Evolutionary conservation across 805 yeast species (phyloP).

Genomic region (Yarrowia sp.): DNA sequence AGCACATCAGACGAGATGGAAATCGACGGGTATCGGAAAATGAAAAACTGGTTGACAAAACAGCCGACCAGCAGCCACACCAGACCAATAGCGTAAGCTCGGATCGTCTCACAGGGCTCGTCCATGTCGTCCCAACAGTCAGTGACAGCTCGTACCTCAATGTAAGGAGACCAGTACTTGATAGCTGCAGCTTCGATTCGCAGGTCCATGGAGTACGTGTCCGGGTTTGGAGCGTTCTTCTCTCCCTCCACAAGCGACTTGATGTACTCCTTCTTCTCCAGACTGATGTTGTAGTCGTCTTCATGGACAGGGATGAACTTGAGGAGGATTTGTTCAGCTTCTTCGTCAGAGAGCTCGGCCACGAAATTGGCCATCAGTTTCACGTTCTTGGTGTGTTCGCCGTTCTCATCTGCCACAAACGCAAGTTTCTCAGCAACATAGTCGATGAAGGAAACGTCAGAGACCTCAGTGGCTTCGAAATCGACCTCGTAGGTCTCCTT

Average conservation of each 20-base stretch:
- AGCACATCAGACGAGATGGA: constrained; percentile 58
- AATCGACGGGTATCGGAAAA: constrained; percentile 60
- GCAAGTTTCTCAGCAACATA: constrained; percentile 21
- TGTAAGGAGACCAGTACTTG: constrained; percentile 58
- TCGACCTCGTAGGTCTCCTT: constrained; percentile 1
- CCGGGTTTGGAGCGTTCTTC: constrained; percentile 18
- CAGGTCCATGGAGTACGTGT: constrained; percentile 8
- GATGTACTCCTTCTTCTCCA: constrained; percentile 12
- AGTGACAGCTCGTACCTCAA: constrained; percentile 71
- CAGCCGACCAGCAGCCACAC: constrained; percentile 45
- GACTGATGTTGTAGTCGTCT: constrained; percentile 21
- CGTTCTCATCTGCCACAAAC: constrained; percentile 1
- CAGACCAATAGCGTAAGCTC: constrained; percentile 52
- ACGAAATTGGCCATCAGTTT: constrained; percentile 11
- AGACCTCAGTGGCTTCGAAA: constrained; percentile 6
- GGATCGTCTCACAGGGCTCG: constrained; percentile 57
- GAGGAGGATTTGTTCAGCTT: not conserved
- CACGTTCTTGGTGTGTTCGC: constrained; percentile 17
- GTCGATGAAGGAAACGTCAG: not conserved
- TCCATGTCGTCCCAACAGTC: constrained; percentile 58
- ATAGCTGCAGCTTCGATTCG: constrained; percentile 25
- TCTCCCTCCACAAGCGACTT: not conserved
- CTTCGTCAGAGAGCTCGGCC: not conserved
- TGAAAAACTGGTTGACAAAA: constrained; percentile 53
- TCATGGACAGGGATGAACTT: constrained; percentile 21